Percentiles rank a stretch among this genome's conserved stretches.
Conservation (phyloP, 108 stramenopile species). For the Hondaea fermentalgiana region DNA sequence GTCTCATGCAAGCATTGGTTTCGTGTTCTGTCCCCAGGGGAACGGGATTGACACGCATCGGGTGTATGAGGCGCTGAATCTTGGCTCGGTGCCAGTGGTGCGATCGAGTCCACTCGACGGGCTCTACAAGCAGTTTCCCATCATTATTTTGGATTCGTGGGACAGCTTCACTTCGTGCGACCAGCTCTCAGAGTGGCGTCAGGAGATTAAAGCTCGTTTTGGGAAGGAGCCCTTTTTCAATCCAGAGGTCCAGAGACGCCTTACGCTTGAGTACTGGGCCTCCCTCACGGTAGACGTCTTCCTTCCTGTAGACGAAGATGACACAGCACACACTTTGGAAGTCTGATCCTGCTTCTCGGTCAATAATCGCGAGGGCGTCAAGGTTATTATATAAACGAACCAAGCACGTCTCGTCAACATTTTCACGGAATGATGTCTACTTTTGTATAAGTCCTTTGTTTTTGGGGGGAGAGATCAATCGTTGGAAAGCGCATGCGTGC, state of each 20-base stretch:
- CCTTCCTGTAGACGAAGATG: background rate
- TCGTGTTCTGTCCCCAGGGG: slow-evolving; percentile 12
- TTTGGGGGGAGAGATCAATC: too few species aligned
- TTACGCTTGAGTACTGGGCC: background rate
- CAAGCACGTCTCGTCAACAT: too few species aligned
- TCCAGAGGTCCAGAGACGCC: background rate
- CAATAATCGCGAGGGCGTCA: background rate
- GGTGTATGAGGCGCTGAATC: slow-evolving; percentile 21
- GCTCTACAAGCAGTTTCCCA: slow-evolving; percentile 17
- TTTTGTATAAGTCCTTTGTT: too few species aligned
- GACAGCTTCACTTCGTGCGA: background rate
- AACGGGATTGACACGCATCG: slow-evolving; percentile 28
- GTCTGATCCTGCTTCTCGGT: background rate
- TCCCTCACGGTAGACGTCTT: background rate
- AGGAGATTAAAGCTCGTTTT: background rate
- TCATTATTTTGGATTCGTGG: slow-evolving; percentile 18
- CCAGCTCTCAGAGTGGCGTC: background rate
- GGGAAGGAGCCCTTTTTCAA: background rate
- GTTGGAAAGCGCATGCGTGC: too few species aligned
- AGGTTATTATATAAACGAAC: background rate
- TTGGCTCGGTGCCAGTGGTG: slow-evolving; percentile 23
- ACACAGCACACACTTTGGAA: background rate
- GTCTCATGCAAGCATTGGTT: background rate
- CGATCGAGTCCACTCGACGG: slow-evolving; percentile 1
- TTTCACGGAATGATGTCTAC: too few species aligned